phyloP scores from a whole-genome alignment of 176 grass and related monocot genomes.

The Zizania latifolia region DNA sequence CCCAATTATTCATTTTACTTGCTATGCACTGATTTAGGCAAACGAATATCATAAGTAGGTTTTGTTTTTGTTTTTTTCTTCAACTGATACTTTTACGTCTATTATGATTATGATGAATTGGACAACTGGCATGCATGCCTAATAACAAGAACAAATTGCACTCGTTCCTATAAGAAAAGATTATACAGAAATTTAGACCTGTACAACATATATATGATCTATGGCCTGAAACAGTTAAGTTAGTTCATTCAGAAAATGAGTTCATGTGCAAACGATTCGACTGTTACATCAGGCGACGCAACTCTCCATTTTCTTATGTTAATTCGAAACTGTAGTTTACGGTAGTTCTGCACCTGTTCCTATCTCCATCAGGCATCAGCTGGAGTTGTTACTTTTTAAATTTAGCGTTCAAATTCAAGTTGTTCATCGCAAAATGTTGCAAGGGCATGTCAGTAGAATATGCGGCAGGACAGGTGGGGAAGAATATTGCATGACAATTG shows the following conservation, averaged over 20 bases:
- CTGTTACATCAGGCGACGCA: not conserved
- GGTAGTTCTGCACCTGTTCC: not conserved
- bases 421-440: not conserved
- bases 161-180: no score
- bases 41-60: no score
- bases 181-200: no score
- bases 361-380: not conserved
- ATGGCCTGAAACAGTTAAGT: no score
- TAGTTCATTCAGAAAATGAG: not conserved
- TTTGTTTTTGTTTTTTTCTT: no score
- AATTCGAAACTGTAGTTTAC: not conserved
- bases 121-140: no score
- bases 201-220: no score
- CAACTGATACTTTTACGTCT: no score
- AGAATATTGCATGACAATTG: not conserved
- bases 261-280: not conserved
- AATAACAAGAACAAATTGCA: no score
- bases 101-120: no score
- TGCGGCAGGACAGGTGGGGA: not conserved
- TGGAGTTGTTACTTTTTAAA: not conserved
- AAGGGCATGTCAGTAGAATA: not conserved
- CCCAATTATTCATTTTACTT: not conserved
- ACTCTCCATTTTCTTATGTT: not conserved
- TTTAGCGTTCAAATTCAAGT: not conserved
- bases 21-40: not conserved